phyloP scores from a whole-genome alignment of 495 filamentous ascomycete genomes.

The Talaromyces liani region DNA sequence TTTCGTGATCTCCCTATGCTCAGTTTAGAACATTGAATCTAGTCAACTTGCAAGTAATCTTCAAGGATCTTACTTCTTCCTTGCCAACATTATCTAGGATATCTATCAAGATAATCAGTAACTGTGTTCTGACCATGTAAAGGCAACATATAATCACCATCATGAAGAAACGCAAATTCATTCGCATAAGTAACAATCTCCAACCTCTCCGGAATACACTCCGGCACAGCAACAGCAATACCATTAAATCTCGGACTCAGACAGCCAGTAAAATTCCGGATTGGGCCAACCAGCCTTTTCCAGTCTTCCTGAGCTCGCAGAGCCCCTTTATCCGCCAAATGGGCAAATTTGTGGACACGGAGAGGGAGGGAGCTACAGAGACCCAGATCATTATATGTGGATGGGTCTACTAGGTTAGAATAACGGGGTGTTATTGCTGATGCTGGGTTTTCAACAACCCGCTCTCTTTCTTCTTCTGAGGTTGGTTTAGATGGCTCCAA shows the following conservation, averaged over 20 bases:
- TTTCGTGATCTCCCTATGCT: background rate
- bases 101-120: background rate
- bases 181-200: slow-evolving; percentile 34
- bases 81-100: background rate
- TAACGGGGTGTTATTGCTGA: background rate
- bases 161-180: slow-evolving; percentile 36
- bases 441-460: background rate
- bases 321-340: background rate
- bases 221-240: slow-evolving; percentile 14
- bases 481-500: background rate
- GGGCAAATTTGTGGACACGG: background rate
- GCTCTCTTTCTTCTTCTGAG: background rate
- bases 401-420: background rate
- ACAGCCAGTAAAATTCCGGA: background rate
- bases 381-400: background rate
- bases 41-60: background rate
- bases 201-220: slow-evolving; percentile 33
- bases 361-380: background rate
- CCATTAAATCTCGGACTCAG: background rate
- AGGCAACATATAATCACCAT: slow-evolving; percentile 19
- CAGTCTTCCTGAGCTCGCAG: background rate
- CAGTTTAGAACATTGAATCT: background rate
- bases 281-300: background rate
- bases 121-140: background rate
- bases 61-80: background rate